Conservation (phyloP, 2,329 filamentous ascomycete genomes). For the Dactylellina drechsleri region DNA sequence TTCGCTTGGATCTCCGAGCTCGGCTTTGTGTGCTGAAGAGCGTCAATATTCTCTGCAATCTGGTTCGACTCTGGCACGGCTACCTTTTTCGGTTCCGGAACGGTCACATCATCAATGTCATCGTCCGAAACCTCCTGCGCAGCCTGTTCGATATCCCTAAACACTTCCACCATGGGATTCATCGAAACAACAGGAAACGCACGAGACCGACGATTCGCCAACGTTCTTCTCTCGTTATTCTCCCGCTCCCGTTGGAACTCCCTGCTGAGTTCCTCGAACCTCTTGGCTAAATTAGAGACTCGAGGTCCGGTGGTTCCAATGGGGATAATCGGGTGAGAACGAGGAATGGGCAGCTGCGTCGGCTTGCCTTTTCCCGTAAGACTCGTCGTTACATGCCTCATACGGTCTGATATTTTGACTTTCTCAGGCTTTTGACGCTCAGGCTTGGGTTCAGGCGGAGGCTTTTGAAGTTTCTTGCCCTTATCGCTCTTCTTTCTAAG, state of each 20-base stretch:
- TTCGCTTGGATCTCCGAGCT: slow-evolving; percentile 33
- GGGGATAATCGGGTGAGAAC: slow-evolving; percentile 58
- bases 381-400: slow-evolving; percentile 53
- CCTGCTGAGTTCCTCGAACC: slow-evolving; percentile 94
- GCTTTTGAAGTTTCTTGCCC: slow-evolving; percentile 47
- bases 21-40: slow-evolving; percentile 46
- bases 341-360: slow-evolving; percentile 43
- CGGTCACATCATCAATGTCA: slow-evolving; percentile 31
- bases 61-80: slow-evolving; percentile 56
- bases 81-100: slow-evolving; percentile 56
- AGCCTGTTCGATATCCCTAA: slow-evolving; percentile 90
- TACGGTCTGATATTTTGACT: slow-evolving; percentile 54
- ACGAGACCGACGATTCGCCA: slow-evolving; percentile 80
- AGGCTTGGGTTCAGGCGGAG: slow-evolving; percentile 48
- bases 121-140: slow-evolving; percentile 73
- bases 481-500: slow-evolving; percentile 52
- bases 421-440: slow-evolving; percentile 50
- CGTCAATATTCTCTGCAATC: slow-evolving; percentile 56
- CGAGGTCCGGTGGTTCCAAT: slow-evolving; percentile 73
- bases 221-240: slow-evolving; percentile 78
- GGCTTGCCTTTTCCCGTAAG: slow-evolving; percentile 51
- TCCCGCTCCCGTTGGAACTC: slow-evolving; percentile 96
- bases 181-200: slow-evolving; percentile 90
- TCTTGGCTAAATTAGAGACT: slow-evolving; percentile 90
- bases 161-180: slow-evolving; percentile 96